Evolutionary conservation across 1,284 basidiomycete genomes (phyloP).

Genomic region (Tilletia caries): DNA sequence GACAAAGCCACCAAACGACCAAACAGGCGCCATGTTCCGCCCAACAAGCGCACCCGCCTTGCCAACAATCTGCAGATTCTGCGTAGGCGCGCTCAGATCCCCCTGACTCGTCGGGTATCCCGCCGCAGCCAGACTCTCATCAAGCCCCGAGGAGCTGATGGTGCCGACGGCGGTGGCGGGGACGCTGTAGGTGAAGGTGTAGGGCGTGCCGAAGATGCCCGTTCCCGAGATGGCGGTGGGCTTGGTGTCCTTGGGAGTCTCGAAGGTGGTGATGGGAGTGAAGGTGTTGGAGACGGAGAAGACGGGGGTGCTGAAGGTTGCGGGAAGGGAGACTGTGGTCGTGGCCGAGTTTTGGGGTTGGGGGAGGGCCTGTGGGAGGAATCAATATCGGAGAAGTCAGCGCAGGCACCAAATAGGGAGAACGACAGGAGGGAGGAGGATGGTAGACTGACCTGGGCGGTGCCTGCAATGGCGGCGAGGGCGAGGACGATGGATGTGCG

Average conservation of each 20-base stretch:
- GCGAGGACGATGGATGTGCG: slow-evolving; percentile 2
- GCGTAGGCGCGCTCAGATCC: not conserved
- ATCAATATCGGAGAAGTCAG: not conserved
- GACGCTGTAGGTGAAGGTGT: slow-evolving; percentile 12
- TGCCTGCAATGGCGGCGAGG: slow-evolving; percentile 10
- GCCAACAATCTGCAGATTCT: not conserved
- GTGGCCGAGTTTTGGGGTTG: not conserved
- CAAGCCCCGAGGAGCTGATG: not conserved
- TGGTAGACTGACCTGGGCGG: slow-evolving; percentile 2
- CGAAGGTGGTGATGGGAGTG: slow-evolving; percentile 6
- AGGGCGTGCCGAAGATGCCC: not conserved
- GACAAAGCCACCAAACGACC: not conserved
- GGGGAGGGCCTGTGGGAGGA: slow-evolving; percentile 3
- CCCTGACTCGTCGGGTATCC: not conserved
- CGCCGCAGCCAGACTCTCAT: not conserved
- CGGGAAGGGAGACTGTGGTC: not conserved
- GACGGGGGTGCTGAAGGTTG: not conserved
- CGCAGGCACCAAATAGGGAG: not conserved
- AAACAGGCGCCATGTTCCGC: not conserved
- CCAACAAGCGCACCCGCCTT: not conserved
- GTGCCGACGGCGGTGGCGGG: not conserved
- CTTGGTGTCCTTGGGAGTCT: not conserved
- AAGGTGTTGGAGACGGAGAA: slow-evolving; percentile 12
- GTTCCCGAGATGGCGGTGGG: not conserved
- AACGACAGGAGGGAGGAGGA: not conserved